phyloP scores from a whole-genome alignment of 1,284 basidiomycete genomes.

The Boletellus deceptivus region DNA sequence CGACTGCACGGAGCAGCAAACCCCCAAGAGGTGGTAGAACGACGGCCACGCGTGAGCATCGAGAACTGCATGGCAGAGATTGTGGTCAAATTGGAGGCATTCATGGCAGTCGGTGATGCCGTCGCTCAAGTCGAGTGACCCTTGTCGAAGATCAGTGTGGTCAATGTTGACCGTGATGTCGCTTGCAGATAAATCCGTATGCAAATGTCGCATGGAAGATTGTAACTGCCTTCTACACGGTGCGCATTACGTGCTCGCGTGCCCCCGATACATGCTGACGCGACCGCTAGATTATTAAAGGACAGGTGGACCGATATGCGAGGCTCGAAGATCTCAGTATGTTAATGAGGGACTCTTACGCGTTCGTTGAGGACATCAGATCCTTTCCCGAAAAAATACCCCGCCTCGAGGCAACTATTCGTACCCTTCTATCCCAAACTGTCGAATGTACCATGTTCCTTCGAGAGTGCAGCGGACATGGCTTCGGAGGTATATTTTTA shows the following conservation, averaged over 20 bases:
- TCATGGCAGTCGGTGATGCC: constrained; percentile 25
- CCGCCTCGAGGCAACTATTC: constrained; percentile 28
- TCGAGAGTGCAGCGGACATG: constrained; percentile 32
- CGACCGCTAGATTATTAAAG: constrained; percentile 23
- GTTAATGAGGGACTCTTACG: constrained; percentile 31
- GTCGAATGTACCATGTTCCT: constrained; percentile 36
- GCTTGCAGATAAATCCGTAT: constrained; percentile 23
- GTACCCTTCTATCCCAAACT: constrained; percentile 29
- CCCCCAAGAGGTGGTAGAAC: background rate
- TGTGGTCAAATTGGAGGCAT: constrained; percentile 22
- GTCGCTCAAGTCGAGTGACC: constrained; percentile 16
- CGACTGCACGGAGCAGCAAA: constrained; percentile 15
- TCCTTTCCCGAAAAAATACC: constrained; percentile 29
- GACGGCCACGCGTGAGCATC: constrained; percentile 4
- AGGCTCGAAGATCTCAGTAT: constrained; percentile 23
- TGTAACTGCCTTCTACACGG: constrained; percentile 28
- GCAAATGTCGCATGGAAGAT: constrained; percentile 27
- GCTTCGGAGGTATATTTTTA: constrained; percentile 28
- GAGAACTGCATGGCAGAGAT: constrained; percentile 22
- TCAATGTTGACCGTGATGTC: background rate
- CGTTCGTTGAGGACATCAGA: constrained; percentile 32
- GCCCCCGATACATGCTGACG: constrained; percentile 10
- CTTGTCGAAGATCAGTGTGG: background rate
- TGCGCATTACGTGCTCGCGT: background rate
- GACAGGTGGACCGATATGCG: constrained; percentile 26